These are phyloP conservation scores for Kuraishia piskuri DNA, from an alignment of 805 yeast genomes.

Conservation along the genomic window DNA sequence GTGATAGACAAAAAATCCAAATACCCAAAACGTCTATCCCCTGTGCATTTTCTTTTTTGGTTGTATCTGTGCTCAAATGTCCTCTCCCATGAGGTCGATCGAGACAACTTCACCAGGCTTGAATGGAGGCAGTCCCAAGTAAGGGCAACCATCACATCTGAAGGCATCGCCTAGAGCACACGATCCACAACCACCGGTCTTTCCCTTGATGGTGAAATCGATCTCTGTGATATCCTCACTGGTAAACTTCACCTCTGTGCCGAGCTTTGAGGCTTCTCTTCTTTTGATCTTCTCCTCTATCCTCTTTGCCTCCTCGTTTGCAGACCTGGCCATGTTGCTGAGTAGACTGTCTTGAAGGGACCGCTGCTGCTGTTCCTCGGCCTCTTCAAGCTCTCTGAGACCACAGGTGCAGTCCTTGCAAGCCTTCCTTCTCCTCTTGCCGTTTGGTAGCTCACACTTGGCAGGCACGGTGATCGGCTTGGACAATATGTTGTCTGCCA, in stretches of 20 bases:
- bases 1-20: background rate
- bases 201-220: slow-evolving; percentile 94
- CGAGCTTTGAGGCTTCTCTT: slow-evolving; percentile 13
- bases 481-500: slow-evolving; percentile 28
- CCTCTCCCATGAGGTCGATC: slow-evolving; percentile 69
- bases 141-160: slow-evolving; percentile 98
- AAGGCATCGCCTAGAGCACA: slow-evolving; percentile 98
- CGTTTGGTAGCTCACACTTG: slow-evolving; percentile 40
- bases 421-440: slow-evolving; percentile 75
- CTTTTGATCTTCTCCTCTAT: slow-evolving; percentile 39
- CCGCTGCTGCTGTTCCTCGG: slow-evolving; percentile 38
- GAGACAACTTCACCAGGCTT: slow-evolving; percentile 92
- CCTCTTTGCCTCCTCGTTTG: slow-evolving; percentile 43
- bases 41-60: no score
- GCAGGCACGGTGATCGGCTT: slow-evolving; percentile 44
- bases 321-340: slow-evolving; percentile 40
- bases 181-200: slow-evolving; percentile 95
- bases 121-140: slow-evolving; percentile 93
- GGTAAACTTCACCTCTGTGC: slow-evolving; percentile 37
- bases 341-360: slow-evolving; percentile 35
- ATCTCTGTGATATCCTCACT: slow-evolving; percentile 77
- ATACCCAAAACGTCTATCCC: background rate
- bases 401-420: slow-evolving; percentile 99
- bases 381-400: slow-evolving; percentile 77
- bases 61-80: slow-evolving; percentile 36